Evolutionary conservation across 345 rosid genomes (phyloP).

Genomic region (Erysimum cheiranthoides): DNA sequence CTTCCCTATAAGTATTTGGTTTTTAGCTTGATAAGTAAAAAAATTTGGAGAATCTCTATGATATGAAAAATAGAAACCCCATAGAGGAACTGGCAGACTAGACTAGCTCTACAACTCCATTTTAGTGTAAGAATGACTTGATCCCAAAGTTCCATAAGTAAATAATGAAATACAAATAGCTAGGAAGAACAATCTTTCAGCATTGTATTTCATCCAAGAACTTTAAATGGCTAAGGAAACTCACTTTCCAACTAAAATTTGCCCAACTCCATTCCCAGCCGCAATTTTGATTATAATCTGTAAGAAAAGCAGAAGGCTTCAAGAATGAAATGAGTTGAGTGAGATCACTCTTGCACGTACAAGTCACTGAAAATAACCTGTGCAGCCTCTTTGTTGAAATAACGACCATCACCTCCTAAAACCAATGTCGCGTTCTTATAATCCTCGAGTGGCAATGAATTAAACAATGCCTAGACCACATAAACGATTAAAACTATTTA

Average conservation of each 20-base stretch:
- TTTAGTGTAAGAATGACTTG: background rate
- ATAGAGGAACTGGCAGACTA: conserved; percentile 13
- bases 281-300: conserved; percentile 95
- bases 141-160: conserved; percentile 17
- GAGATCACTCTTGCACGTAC: background rate
- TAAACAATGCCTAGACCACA: conserved; percentile 82
- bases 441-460: conserved; percentile 82
- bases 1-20: conserved; percentile 63
- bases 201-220: conserved; percentile 10
- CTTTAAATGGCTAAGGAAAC: conserved; percentile 36
- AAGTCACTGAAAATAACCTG: conserved; percentile 57
- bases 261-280: conserved; percentile 89
- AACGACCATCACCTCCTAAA: conserved; percentile 95
- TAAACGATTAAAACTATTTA: background rate
- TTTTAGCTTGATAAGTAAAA: conserved; percentile 28
- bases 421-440: conserved; percentile 78
- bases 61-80: background rate
- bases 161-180: background rate
- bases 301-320: conserved; percentile 35
- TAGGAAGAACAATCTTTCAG: conserved; percentile 7
- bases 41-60: conserved; percentile 4
- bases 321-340: conserved; percentile 18
- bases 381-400: conserved; percentile 82
- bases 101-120: background rate
- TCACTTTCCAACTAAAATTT: conserved; percentile 85